Conservation (phyloP, 306 rosid species). For the Acacia acuminata region DNA sequence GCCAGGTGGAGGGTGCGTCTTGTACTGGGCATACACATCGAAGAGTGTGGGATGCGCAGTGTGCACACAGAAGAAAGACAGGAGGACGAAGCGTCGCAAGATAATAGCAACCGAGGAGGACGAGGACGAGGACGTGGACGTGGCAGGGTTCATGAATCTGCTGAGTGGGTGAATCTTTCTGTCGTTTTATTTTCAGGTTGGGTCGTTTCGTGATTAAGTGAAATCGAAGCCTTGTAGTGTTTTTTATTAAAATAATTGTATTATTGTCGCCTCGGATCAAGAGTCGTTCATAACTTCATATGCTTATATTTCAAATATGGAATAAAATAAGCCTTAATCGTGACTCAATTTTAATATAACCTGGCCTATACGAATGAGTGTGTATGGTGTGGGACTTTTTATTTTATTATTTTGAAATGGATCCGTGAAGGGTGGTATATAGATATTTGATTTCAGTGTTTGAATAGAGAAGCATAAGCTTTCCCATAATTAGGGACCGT, state of each 20-base stretch:
- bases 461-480: too few species aligned
- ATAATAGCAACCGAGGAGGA: slow-evolving; percentile 22
- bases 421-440: background rate
- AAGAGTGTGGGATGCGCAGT: slow-evolving; percentile 11
- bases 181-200: background rate
- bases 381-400: too few species aligned
- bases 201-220: background rate
- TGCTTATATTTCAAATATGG: background rate
- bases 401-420: background rate
- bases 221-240: background rate
- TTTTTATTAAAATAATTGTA: background rate
- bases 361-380: background rate
- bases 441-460: too few species aligned
- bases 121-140: too few species aligned
- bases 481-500: too few species aligned
- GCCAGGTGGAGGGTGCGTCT: slow-evolving; percentile 45
- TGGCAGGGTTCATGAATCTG: background rate
- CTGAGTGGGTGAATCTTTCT: background rate
- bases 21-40: slow-evolving; percentile 36
- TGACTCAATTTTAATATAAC: background rate
- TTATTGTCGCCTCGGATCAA: background rate
- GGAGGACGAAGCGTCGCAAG: slow-evolving; percentile 14
- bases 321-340: background rate
- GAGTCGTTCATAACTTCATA: background rate
- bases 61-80: slow-evolving; percentile 1